Percentiles rank a stretch among this genome's conserved stretches.
phyloP scores from a whole-genome alignment of 805 yeast species.

The Suhomyces tanzawaensis region DNA sequence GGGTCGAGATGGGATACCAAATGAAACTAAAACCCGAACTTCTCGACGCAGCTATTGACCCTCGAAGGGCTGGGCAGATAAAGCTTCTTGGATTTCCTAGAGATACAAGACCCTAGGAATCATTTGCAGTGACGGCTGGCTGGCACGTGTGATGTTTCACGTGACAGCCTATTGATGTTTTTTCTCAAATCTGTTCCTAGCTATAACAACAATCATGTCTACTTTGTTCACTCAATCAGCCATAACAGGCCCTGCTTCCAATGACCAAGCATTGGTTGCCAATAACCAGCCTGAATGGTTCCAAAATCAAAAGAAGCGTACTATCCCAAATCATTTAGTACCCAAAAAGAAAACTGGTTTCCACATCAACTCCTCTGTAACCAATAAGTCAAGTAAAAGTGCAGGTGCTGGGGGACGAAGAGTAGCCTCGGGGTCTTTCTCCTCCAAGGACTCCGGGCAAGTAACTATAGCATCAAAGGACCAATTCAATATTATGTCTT shows the following conservation, averaged over 20 bases:
- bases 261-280: not conserved
- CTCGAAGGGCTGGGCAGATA: too few relatives aligned
- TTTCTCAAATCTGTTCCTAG: too few relatives aligned
- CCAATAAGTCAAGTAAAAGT: conserved; percentile 10
- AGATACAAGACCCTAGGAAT: too few relatives aligned
- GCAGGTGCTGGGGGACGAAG: conserved; percentile 7
- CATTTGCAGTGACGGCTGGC: too few relatives aligned
- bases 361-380: conserved; percentile 27
- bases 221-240: conserved; percentile 3
- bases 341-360: conserved; percentile 41
- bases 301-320: conserved; percentile 31
- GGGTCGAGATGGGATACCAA: too few relatives aligned
- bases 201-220: conserved; percentile 2
- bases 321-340: conserved; percentile 42
- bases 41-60: too few relatives aligned
- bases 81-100: too few relatives aligned
- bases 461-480: conserved; percentile 12
- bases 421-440: conserved; percentile 4
- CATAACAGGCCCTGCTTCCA: not conserved
- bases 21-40: too few relatives aligned
- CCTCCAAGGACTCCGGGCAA: conserved; percentile 6
- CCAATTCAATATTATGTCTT: conserved; percentile 35
- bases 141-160: too few relatives aligned
- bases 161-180: too few relatives aligned
- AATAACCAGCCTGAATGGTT: conserved; percentile 35